Percentiles rank a stretch among this genome's conserved stretches.
Evolutionary conservation across 805 yeast genomes (phyloP).

Genomic region (Nakazawaea peltata): DNA sequence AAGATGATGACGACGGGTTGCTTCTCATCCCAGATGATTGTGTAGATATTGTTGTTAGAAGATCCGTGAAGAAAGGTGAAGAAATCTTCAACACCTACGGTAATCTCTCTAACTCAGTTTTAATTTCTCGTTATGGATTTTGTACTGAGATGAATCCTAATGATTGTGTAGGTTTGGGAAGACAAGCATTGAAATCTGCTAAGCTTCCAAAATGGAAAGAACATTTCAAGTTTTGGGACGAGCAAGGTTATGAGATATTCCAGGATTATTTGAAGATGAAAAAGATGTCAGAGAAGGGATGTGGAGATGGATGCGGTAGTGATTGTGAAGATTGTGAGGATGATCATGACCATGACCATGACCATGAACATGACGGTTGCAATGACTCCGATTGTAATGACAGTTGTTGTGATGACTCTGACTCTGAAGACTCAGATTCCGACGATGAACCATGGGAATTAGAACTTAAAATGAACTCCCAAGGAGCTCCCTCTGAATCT

Average conservation of each 20-base stretch:
- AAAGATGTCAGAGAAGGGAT: slow-evolving; percentile 3
- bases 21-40: slow-evolving; percentile 40
- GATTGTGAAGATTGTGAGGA: slow-evolving; percentile 13
- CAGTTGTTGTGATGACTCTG: slow-evolving; percentile 13
- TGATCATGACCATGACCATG: slow-evolving; percentile 14
- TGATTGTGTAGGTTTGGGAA: slow-evolving; percentile 52
- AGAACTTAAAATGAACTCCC: slow-evolving; percentile 27
- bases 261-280: slow-evolving; percentile 13
- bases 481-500: slow-evolving; percentile 38
- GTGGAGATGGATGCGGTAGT: too few relatives aligned
- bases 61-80: slow-evolving; percentile 32
- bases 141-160: slow-evolving; percentile 43
- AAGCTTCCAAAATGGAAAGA: slow-evolving; percentile 25
- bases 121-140: slow-evolving; percentile 78
- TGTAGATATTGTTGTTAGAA: slow-evolving; percentile 58
- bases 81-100: slow-evolving; percentile 87
- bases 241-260: slow-evolving; percentile 23
- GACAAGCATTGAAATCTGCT: slow-evolving; percentile 31
- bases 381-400: slow-evolving; percentile 14
- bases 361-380: slow-evolving; percentile 13
- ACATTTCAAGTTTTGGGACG: slow-evolving; percentile 42
- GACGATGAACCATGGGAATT: slow-evolving; percentile 36
- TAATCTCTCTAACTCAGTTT: slow-evolving; percentile 52
- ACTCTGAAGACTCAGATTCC: slow-evolving; percentile 19
- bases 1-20: slow-evolving; percentile 22